Evolutionary conservation across 805 yeast genomes (phyloP).

Genomic region (Cephaloascus albidus): DNA sequence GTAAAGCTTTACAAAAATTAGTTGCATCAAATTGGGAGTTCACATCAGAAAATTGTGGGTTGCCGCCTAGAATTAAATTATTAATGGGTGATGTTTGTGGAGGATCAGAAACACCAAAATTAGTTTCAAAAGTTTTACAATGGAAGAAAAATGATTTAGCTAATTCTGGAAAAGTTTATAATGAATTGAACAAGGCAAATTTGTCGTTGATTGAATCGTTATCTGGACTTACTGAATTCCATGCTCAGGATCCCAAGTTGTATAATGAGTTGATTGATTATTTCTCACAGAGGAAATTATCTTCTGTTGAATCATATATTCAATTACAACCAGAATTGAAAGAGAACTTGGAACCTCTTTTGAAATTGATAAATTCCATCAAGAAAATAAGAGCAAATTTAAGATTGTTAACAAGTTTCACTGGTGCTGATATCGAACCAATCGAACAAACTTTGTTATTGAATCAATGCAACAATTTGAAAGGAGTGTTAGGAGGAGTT

Average conservation of each 20-base stretch:
- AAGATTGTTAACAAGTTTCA: slow-evolving; percentile 46
- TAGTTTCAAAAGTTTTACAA: slow-evolving; percentile 63
- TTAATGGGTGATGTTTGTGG: slow-evolving; percentile 91
- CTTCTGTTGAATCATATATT: neutral
- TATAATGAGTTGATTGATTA: slow-evolving; percentile 21
- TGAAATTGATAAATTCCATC: slow-evolving; percentile 30
- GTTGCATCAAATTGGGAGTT: slow-evolving; percentile 56
- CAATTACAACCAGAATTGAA: slow-evolving; percentile 2
- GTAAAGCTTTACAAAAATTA: slow-evolving; percentile 17
- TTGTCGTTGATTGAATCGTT: slow-evolving; percentile 42
- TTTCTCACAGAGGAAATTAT: slow-evolving; percentile 4
- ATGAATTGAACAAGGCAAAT: slow-evolving; percentile 49
- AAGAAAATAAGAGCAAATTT: slow-evolving; percentile 45
- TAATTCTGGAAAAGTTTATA: slow-evolving; percentile 43
- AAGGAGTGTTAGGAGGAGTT: slow-evolving; percentile 89
- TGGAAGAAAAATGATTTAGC: slow-evolving; percentile 58
- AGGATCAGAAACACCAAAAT: slow-evolving; percentile 90
- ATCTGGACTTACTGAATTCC: slow-evolving; percentile 22
- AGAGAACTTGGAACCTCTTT: slow-evolving; percentile 12
- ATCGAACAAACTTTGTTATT: slow-evolving; percentile 61
- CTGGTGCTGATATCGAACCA: slow-evolving; percentile 91
- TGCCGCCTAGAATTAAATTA: slow-evolving; percentile 63
- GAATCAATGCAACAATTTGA: slow-evolving; percentile 33
- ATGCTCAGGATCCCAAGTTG: slow-evolving; percentile 14
- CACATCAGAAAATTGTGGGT: slow-evolving; percentile 37